Evolutionary conservation across 495 filamentous ascomycete species (phyloP), one percentile per base, ranked within the genome.

Genomic region (Tuber calosporum): DNA sequence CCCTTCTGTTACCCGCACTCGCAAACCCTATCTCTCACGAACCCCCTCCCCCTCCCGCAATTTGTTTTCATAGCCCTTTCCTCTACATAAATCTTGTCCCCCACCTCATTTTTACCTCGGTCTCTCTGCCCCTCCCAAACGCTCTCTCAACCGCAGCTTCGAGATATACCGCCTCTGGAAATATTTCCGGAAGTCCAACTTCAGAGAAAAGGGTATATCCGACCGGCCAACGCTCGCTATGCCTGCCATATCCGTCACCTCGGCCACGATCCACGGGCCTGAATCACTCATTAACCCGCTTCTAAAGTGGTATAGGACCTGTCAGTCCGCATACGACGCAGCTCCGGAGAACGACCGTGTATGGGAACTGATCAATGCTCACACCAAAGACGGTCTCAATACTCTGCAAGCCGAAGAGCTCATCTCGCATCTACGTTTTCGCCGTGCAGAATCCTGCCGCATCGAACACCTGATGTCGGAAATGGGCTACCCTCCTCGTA

Each of bases 271-370:
- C 53, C 53, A 62, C 1, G 53, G 53, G 26, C 53, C 53, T 30
- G 53, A 62, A 62, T 17, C 53, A 9, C 53, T 62, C 13, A 62
- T 62, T 62, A 62, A 62, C 53, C 53, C 53, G 19, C 53, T 62
- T 62, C 13, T 62, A 62, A 62, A 62, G 53, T 62, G 53, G 53
- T 62, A 62, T 13, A 62, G 53, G 34, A 62, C 53, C 30, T 62
- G 53, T 62, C 53, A 62, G 26, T 62, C 53, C 3, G 53, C 53
- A 15, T 62, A 62, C 53, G 53, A 62, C 13, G 26, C 26, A 34
- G 53, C 53, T 17, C 53, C 53, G 30, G 53, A 62, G 26, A 62
- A 62, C 26, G 30, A 62, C 26, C 53, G 53, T 13, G 53, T 62
- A 2, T 62, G 53, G 53, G 53, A 62, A 34, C 53, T 62, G 9